Evolutionary conservation across 768 basidiomycete species (phyloP).

Genomic region (Coprinopsis cinerea): DNA sequence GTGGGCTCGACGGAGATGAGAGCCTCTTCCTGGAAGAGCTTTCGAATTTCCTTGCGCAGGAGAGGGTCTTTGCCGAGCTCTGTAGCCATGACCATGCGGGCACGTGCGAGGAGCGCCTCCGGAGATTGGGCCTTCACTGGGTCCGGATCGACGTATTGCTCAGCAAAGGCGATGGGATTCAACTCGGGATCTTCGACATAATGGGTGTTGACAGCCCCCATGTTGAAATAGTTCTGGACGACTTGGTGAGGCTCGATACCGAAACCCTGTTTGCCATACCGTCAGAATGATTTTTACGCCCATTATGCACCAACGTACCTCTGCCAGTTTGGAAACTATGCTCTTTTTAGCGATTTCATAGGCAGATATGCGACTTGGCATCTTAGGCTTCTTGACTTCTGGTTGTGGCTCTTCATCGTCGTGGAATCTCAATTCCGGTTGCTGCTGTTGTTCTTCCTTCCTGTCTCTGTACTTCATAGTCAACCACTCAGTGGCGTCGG

Average conservation of each 20-base stretch:
- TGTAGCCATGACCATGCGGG: slow-evolving; percentile 79
- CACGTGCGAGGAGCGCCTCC: slow-evolving; percentile 66
- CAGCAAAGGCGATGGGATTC: slow-evolving; percentile 75
- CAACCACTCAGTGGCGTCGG: slow-evolving; percentile 90
- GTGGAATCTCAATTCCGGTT: slow-evolving; percentile 66
- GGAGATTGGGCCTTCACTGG: slow-evolving; percentile 48
- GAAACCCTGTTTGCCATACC: slow-evolving; percentile 62
- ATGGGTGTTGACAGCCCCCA: slow-evolving; percentile 41
- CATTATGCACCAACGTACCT: too few relatives aligned
- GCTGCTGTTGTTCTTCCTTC: slow-evolving; percentile 47
- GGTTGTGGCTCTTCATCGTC: slow-evolving; percentile 57
- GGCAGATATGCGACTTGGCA: slow-evolving; percentile 76
- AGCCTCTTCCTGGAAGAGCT: slow-evolving; percentile 68
- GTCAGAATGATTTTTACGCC: too few relatives aligned
- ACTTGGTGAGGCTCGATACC: slow-evolving; percentile 79
- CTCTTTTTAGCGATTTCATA: slow-evolving; percentile 84
- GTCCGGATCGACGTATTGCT: slow-evolving; percentile 77
- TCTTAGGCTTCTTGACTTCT: slow-evolving; percentile 58
- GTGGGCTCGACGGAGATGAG: slow-evolving; percentile 80
- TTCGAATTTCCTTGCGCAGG: slow-evolving; percentile 71
- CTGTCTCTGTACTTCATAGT: slow-evolving; percentile 76
- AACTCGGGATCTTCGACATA: slow-evolving; percentile 80
- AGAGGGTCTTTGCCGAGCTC: slow-evolving; percentile 93
- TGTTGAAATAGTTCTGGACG: slow-evolving; percentile 73
- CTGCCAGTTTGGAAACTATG: slow-evolving; percentile 68